These are phyloP conservation scores for Prunella vulgaris DNA, from an alignment of 257 asterid species.

Conservation along the genomic window DNA sequence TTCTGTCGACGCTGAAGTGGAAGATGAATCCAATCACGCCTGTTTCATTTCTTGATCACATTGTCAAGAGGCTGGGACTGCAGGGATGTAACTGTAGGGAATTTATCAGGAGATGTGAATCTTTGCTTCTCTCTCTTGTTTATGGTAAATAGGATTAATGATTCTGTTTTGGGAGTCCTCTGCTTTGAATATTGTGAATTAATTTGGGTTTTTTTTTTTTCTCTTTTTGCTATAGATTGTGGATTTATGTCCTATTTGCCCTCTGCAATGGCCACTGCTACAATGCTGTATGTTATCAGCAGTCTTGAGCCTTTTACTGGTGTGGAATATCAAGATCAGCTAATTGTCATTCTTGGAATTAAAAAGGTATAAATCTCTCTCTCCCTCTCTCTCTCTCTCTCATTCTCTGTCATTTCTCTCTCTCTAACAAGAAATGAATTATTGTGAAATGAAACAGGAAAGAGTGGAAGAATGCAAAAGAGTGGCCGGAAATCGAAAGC, in stretches of 20 bases:
- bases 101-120: constrained; percentile 47
- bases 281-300: constrained; percentile 59
- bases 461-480: constrained; percentile 63
- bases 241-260: constrained; percentile 61
- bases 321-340: constrained; percentile 47
- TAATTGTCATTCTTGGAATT: constrained; percentile 58
- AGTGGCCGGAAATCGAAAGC: too few species aligned
- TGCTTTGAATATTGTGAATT: not conserved
- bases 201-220: not conserved
- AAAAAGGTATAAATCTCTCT: constrained; percentile 39
- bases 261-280: constrained; percentile 81
- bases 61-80: constrained; percentile 33
- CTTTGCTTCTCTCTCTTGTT: constrained; percentile 45
- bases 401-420: too few species aligned
- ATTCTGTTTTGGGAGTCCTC: not conserved
- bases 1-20: constrained; percentile 56
- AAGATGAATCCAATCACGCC: constrained; percentile 74
- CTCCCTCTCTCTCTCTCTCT: too few species aligned
- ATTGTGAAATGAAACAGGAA: constrained; percentile 40
- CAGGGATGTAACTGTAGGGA: constrained; percentile 20
- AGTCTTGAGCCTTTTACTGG: constrained; percentile 51
- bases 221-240: constrained; percentile 39
- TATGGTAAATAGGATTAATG: constrained; percentile 27
- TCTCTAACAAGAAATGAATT: not conserved
- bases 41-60: constrained; percentile 47